Percentiles rank a stretch among this genome's conserved stretches.
Evolutionary conservation across 352 stramenopile genomes (phyloP).

Genomic region (Sclerospora graminicola): DNA sequence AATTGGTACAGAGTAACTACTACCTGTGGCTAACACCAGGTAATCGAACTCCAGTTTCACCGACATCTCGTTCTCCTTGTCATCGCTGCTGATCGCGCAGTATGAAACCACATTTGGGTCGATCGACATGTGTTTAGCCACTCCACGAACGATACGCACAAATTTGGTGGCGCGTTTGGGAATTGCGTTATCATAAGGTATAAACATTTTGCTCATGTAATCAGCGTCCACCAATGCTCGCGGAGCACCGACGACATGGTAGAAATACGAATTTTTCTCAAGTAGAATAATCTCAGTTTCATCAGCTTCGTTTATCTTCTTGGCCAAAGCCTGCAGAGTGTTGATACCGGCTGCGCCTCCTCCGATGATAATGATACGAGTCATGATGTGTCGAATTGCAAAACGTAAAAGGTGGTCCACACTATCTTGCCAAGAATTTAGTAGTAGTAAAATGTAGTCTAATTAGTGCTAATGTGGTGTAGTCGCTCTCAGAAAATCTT

Average conservation of each 20-base stretch:
- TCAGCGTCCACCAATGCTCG: slow-evolving; percentile 41
- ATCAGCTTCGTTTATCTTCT: slow-evolving; percentile 24
- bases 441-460: no score
- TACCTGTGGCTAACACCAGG: slow-evolving; percentile 49
- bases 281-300: slow-evolving; percentile 40
- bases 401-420: no score
- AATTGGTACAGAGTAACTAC: slow-evolving; percentile 43
- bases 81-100: slow-evolving; percentile 16
- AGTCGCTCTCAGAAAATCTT: no score
- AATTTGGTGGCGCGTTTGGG: slow-evolving; percentile 20
- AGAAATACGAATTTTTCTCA: slow-evolving; percentile 45
- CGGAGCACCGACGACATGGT: slow-evolving; percentile 33
- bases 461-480: no score
- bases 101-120: slow-evolving; percentile 30
- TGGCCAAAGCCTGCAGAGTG: slow-evolving; percentile 28
- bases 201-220: slow-evolving; percentile 49
- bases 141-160: slow-evolving; percentile 28
- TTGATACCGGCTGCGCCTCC: slow-evolving; percentile 43
- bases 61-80: slow-evolving; percentile 15
- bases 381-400: no score
- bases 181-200: slow-evolving; percentile 56
- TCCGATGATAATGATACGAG: slow-evolving; percentile 45
- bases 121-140: slow-evolving; percentile 22
- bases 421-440: no score
- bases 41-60: slow-evolving; percentile 47